Base-by-base conservation (phyloP, 345 rosid genomes). In the Eucalyptus marginata region DNA sequence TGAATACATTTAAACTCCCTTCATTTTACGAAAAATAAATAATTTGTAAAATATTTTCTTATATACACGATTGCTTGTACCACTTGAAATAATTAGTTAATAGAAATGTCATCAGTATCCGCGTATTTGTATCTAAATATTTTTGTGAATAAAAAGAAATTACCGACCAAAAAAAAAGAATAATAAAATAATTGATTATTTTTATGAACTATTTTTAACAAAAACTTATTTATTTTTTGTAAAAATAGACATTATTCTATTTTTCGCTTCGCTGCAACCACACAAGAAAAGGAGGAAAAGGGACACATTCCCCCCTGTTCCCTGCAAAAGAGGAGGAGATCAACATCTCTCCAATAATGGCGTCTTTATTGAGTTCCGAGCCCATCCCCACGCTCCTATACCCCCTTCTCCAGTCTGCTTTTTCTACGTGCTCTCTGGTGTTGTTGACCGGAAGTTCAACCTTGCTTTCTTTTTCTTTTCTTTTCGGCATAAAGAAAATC, bases 31-130 rank as follows among this genome's bases (percentile, higher is more conserved):
- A 54, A 6, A 54, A 54, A 54, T 54, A 1, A 54, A 54, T 22
- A 54, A 4, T 56, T 56, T 20, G 4, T 1, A 56, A 56, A 56
- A 22, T 56, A 4, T 24, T 22, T 56, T 56, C 0, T 0, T 22
- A 10, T 2, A 56, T 56, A 56, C 0, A 56, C 0, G 0, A 24
- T 8, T 22, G 1, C 0, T 9, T 56, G 1, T 56, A 24, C 9
- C 27, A 56, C 62, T 56, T n/a, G n/a, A n/a, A n/a, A n/a, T n/a
- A n/a, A n/a, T n/a, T 22, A 8, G 1, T 24, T 4, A 56, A 22
- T 22, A 8, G 1, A 56, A 56, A 56, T 22, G 3, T 56, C 9
- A 56, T 56, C 0, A 4, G 29, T 22, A 1, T 56, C 3, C 11
- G 0, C 3, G 0, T 56, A 56, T 4, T 2, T 56, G 9, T 2